A percentile compares a stretch with the other conserved stretches of the same genome.
phyloP scores from a whole-genome alignment of 1,284 basidiomycete genomes.

The Melampsora larici-populina region DNA sequence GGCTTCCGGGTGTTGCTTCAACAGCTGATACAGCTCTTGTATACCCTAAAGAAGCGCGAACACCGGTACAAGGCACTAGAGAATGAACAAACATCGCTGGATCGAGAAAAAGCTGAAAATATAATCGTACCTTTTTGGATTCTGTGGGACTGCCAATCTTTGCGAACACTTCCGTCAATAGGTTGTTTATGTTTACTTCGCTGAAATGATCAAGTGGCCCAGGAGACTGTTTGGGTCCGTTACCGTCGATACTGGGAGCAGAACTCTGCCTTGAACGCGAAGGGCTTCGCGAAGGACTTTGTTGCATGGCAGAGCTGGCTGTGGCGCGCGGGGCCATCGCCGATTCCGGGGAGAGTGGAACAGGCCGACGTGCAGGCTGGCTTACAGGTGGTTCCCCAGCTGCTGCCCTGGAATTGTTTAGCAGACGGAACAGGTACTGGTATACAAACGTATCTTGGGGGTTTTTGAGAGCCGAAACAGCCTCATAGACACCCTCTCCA shows the following conservation, averaged over 20 bases:
- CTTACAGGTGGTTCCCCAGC: conserved; percentile 19
- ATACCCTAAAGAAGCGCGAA: conserved; percentile 61
- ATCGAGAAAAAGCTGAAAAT: background rate
- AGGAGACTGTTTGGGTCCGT: background rate
- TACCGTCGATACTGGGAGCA: conserved; percentile 19
- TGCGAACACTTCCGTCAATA: conserved; percentile 41
- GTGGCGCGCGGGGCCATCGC: background rate
- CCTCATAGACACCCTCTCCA: conserved; percentile 56
- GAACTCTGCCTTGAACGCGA: conserved; percentile 30
- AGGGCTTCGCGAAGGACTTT: background rate
- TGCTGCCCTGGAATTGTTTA: conserved; percentile 55
- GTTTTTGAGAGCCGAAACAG: conserved; percentile 52
- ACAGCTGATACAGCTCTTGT: conserved; percentile 89
- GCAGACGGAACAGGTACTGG: conserved; percentile 62
- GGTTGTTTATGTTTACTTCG: conserved; percentile 40
- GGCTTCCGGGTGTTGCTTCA: conserved; percentile 87
- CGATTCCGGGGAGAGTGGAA: background rate
- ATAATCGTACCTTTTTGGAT: conserved; percentile 37
- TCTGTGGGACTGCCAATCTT: conserved; percentile 42
- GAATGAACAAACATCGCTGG: background rate
- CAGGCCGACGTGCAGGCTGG: background rate
- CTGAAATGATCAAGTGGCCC: conserved; percentile 1
- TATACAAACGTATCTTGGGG: conserved; percentile 54
- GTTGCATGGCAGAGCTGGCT: background rate
- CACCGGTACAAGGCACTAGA: background rate